Base-by-base conservation (phyloP, 1,284 basidiomycete species). In the Cryptococcus amylolentus region DNA sequence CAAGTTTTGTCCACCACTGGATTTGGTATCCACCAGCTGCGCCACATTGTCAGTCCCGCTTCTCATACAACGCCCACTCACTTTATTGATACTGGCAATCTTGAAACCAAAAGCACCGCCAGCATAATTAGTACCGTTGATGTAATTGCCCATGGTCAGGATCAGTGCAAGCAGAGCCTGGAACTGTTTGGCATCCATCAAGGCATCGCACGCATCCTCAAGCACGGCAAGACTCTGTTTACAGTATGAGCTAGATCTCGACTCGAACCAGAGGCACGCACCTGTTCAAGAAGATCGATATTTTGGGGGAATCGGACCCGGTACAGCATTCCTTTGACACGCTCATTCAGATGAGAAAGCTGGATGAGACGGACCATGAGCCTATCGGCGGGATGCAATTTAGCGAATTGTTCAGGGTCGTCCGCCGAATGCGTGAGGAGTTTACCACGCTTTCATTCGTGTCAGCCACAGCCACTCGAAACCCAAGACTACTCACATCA, bases 41-140 rank as follows among this genome's bases (percentile, higher is more conserved):
- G 39, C 39, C 12, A 35, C 18, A 20, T 45, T 13, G 39, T 31
- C 7, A n/a, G 14, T n/a, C 5, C 43, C 16, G 16, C 18, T 46
- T 40, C 26, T 27, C 23, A 46, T n/a, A 27, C 16, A 23, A 10
- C 46, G 9, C 8, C 13, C 28, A 67, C 70, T 39, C 65, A 87
- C 89, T 82, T 93, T 94, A 80, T 98, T 98, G 79, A 98, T 96
- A 76, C 92, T 96, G 77, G 90, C 92, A 58, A 98, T 87, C 70
- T 90, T 87, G 84, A 98, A 98, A 55, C 95, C 95, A 69, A 92
- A 96, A 0, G 96, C 96, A 28, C 94, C 95, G 60, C 95, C 95
- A 73, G 97, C 97, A 68, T 93, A 85, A 61, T 94, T 93, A 43
- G 91, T 90, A 26, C 93, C 92, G 73, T 98, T 98, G 86, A 98